These are phyloP conservation scores for Mycena leptocephala DNA, from an alignment of 768 basidiomycete species.

Conservation along the genomic window DNA sequence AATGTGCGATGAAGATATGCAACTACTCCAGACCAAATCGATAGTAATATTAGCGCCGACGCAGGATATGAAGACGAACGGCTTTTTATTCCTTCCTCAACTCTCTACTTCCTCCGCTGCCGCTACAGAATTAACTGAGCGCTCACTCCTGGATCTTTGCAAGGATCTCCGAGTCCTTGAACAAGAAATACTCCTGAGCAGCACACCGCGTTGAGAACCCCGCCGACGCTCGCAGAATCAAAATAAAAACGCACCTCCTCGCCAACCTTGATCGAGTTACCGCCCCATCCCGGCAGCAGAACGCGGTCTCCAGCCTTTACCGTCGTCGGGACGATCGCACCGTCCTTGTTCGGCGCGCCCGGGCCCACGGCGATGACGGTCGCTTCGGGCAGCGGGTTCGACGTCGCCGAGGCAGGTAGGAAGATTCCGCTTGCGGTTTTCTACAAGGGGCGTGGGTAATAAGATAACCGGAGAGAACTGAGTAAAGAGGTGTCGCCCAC, in stretches of 20 bases:
- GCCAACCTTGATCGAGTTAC: conserved; percentile 95
- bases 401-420: conserved; percentile 92
- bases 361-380: conserved; percentile 97
- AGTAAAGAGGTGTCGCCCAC: conserved; percentile 63
- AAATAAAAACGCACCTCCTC: conserved; percentile 82
- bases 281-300: conserved; percentile 96
- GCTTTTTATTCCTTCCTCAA: conserved; percentile 22
- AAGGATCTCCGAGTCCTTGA: conserved; percentile 95
- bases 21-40: neutral
- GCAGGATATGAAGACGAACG: conserved; percentile 15
- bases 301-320: conserved; percentile 95
- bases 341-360: conserved; percentile 93
- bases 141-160: conserved; percentile 95
- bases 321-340: conserved; percentile 77
- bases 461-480: neutral
- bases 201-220: conserved; percentile 15
- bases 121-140: conserved; percentile 12
- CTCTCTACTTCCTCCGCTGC: neutral
- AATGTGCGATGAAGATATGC: conserved; percentile 18
- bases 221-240: neutral
- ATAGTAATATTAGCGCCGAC: conserved; percentile 26
- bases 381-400: conserved; percentile 93
- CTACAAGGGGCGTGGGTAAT: conserved; percentile 56
- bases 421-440: conserved; percentile 99
- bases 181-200: conserved; percentile 91